These are phyloP conservation scores for Sistotremastrum suecicum DNA, from an alignment of 768 basidiomycete genomes.

Conservation along the genomic window DNA sequence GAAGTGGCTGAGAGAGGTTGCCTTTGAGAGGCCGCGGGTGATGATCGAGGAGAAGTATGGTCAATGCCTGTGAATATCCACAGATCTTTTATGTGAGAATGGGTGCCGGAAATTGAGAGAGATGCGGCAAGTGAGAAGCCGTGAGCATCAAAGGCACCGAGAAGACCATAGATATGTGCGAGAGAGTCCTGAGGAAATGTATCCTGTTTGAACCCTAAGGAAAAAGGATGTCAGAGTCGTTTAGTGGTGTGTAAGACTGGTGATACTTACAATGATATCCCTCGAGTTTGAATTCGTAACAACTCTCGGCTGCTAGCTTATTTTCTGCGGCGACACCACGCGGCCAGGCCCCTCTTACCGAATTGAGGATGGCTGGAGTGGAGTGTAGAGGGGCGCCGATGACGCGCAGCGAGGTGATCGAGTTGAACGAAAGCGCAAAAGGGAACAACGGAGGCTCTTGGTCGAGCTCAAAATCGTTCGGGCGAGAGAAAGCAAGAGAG, in stretches of 20 bases:
- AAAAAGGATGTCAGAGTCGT: background rate
- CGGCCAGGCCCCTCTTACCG: conserved; percentile 66
- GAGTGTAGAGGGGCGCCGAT: conserved; percentile 62
- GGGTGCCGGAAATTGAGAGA: conserved; percentile 46
- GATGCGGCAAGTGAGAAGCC: conserved; percentile 58
- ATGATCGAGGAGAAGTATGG: background rate
- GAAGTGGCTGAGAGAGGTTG: conserved; percentile 11
- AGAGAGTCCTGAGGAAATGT: conserved; percentile 63
- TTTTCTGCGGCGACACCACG: conserved; percentile 67
- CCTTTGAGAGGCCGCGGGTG: background rate
- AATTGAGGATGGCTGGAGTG: conserved; percentile 71
- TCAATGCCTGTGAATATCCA: conserved; percentile 60
- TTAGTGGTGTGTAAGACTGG: conserved; percentile 9
- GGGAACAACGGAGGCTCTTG: conserved; percentile 19
- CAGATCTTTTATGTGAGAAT: conserved; percentile 59
- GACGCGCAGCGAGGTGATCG: conserved; percentile 53
- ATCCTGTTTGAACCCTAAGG: conserved; percentile 64
- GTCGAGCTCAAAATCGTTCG: conserved; percentile 15
- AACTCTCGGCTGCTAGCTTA: conserved; percentile 51
- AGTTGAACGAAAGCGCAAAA: conserved; percentile 64
- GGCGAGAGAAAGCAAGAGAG: conserved; percentile 54
- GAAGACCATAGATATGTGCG: conserved; percentile 51
- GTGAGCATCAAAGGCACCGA: conserved; percentile 52
- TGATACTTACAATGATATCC: conserved; percentile 56
- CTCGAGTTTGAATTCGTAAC: conserved; percentile 67